These are phyloP conservation scores for Persicaria maculosa DNA, from an alignment of 148 eudicot genomes.

Conservation along the genomic window DNA sequence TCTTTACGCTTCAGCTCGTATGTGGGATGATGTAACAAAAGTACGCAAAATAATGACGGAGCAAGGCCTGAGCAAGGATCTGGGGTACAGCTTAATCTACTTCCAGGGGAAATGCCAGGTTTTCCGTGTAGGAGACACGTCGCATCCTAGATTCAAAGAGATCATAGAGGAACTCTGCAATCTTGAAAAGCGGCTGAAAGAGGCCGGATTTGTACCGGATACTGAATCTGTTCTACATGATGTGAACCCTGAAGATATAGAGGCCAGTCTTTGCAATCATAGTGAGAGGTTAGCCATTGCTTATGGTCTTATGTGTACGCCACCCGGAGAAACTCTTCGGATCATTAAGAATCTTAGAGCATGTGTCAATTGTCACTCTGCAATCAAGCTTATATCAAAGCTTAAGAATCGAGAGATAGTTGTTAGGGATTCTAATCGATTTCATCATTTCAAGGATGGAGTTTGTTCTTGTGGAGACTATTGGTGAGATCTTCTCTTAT, in stretches of 20 bases:
- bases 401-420: conserved; percentile 32
- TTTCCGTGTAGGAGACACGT: conserved; percentile 46
- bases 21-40: conserved; percentile 53
- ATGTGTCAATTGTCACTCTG: conserved; percentile 45
- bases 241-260: conserved; percentile 43
- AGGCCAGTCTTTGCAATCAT: conserved; percentile 38
- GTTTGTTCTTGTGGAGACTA: conserved; percentile 47
- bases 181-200: conserved; percentile 45
- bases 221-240: conserved; percentile 54
- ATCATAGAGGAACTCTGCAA: conserved; percentile 33
- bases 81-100: conserved; percentile 57
- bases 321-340: conserved; percentile 36
- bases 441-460: conserved; percentile 52
- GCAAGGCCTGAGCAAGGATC: conserved; percentile 50
- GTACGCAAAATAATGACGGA: conserved; percentile 48
- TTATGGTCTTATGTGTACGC: conserved; percentile 44
- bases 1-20: conserved; percentile 55
- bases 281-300: conserved; percentile 54
- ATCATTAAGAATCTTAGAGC: conserved; percentile 44
- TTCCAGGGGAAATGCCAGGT: conserved; percentile 46
- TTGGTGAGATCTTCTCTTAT: conserved; percentile 25
- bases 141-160: conserved; percentile 49
- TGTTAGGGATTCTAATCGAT: conserved; percentile 51
- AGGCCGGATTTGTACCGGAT: conserved; percentile 46
- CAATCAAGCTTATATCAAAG: conserved; percentile 43